phyloP scores from a whole-genome alignment of 1,284 basidiomycete genomes.

The Agaricales sp. region DNA sequence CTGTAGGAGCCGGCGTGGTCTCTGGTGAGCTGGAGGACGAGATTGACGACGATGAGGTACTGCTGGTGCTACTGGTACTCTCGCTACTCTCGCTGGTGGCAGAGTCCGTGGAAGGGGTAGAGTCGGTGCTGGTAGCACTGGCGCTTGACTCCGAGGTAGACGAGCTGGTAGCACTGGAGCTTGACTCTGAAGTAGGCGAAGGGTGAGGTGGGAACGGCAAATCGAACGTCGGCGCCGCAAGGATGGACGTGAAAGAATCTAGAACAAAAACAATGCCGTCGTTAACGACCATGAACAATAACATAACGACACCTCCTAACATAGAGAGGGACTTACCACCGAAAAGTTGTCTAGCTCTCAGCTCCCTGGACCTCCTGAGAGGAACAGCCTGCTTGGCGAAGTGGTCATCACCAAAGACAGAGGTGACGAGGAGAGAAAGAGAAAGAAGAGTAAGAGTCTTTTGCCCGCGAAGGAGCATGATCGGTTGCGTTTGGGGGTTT shows the following conservation, averaged over 20 bases:
- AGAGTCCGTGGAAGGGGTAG: slow-evolving; percentile 10
- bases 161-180: neutral
- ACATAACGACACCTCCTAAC: too few relatives aligned
- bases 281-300: too few relatives aligned
- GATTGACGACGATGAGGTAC: neutral
- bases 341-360: neutral
- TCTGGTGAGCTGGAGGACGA: slow-evolving; percentile 2
- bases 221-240: slow-evolving; percentile 1
- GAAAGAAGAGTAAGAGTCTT: neutral
- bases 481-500: neutral
- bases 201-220: slow-evolving; percentile 6
- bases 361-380: neutral
- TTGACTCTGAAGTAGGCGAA: slow-evolving; percentile 1
- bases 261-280: too few relatives aligned
- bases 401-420: neutral
- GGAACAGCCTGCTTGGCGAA: neutral
- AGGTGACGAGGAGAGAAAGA: neutral
- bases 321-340: too few relatives aligned
- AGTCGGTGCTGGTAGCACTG: slow-evolving; percentile 10
- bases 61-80: too few relatives aligned
- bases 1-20: slow-evolving; percentile 1
- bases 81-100: slow-evolving; percentile 4
- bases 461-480: neutral
- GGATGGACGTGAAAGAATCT: neutral
- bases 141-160: slow-evolving; percentile 9